Conservation (phyloP, 208 protist genomes). For the Leishmania arabica region DNA sequence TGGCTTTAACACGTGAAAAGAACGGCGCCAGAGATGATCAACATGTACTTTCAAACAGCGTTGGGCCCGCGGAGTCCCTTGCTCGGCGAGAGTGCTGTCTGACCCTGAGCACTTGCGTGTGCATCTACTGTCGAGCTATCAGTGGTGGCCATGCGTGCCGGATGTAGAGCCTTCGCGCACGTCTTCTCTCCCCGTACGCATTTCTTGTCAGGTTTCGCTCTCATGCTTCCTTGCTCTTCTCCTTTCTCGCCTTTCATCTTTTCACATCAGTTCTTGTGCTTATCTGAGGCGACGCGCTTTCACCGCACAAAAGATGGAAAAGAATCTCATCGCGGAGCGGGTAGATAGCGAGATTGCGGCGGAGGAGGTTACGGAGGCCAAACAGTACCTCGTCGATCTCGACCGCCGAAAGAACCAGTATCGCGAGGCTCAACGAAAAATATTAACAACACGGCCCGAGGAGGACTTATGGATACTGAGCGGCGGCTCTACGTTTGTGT, state of each 20-base stretch:
- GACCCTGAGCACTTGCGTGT: neutral
- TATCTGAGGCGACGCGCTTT: neutral
- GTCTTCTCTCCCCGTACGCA: neutral
- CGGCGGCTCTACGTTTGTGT: slow-evolving; percentile 80
- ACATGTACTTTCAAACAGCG: neutral
- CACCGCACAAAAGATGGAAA: slow-evolving; percentile 11
- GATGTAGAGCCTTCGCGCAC: neutral
- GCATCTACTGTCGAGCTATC: neutral
- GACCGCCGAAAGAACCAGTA: slow-evolving; percentile 84
- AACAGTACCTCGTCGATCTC: slow-evolving; percentile 69
- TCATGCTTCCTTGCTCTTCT: slow-evolving; percentile 1
- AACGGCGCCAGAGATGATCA: neutral
- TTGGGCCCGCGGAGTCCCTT: neutral
- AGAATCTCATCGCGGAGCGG: slow-evolving; percentile 31
- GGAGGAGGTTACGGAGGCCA: slow-evolving; percentile 67
- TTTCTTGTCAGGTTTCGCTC: neutral
- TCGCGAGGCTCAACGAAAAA: slow-evolving; percentile 65
- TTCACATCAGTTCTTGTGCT: neutral
- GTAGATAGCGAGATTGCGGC: slow-evolving; percentile 60
- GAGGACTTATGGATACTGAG: slow-evolving; percentile 81
- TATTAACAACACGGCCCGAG: slow-evolving; percentile 39
- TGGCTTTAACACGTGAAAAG: neutral
- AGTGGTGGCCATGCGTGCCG: too few relatives aligned
- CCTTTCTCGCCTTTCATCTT: neutral
- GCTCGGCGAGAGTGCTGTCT: neutral